Conservation (phyloP, 176 grass and related monocot genomes). For the Cocos nucifera region DNA sequence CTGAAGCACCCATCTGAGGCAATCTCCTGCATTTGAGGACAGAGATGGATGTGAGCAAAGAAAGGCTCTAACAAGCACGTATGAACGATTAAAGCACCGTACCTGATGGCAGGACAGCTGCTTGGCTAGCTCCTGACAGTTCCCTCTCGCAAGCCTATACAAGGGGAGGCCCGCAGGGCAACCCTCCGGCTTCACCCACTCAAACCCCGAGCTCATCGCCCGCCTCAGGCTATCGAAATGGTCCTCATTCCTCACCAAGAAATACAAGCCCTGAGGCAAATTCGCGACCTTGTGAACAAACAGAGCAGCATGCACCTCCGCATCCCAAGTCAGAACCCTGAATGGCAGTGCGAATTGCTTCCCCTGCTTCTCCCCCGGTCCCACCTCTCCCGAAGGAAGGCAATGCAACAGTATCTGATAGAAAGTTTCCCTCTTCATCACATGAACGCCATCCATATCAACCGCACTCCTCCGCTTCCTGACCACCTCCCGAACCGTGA, state of each 20-base stretch:
- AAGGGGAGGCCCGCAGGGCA: slow-evolving; percentile 68
- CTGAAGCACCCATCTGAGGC: slow-evolving; percentile 95
- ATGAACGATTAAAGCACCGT: background rate
- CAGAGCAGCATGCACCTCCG: slow-evolving; percentile 69
- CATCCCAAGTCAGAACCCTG: slow-evolving; percentile 65
- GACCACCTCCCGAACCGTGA: slow-evolving; percentile 50
- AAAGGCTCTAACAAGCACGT: too few species aligned
- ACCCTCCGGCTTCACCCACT: slow-evolving; percentile 57
- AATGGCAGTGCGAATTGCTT: slow-evolving; percentile 54
- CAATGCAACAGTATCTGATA: slow-evolving; percentile 84
- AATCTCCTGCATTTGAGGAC: slow-evolving; percentile 56
- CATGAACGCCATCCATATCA: slow-evolving; percentile 67
- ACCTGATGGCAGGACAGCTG: slow-evolving; percentile 86
- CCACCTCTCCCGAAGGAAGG: slow-evolving; percentile 58
- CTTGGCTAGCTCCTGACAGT: slow-evolving; percentile 62
- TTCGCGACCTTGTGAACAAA: slow-evolving; percentile 64
- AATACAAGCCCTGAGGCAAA: slow-evolving; percentile 69
- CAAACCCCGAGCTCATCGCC: slow-evolving; percentile 61
- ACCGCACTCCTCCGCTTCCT: slow-evolving; percentile 52
- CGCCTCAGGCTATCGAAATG: slow-evolving; percentile 52
- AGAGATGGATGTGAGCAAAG: background rate
- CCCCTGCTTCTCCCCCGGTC: slow-evolving; percentile 41
- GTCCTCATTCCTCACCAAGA: slow-evolving; percentile 75
- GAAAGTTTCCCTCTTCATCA: slow-evolving; percentile 55
- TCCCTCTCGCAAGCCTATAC: slow-evolving; percentile 61